Base-by-base conservation (phyloP, 192 early-diverging fungal species). In the Coemansia sp. region DNA sequence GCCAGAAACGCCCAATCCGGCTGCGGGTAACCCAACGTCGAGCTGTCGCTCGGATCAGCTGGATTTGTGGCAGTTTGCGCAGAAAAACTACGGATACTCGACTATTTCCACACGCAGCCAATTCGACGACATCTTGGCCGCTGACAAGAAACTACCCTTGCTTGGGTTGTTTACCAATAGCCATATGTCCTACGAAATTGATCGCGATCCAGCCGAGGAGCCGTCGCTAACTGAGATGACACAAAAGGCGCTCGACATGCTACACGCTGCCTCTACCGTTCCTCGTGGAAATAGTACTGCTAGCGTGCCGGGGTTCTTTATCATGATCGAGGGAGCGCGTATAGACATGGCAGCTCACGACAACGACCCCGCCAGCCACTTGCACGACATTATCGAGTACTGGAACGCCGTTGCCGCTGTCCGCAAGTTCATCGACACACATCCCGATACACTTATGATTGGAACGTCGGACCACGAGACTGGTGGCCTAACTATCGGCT, bases 381-480 rank as follows among this genome's bases (percentile, higher is more conserved):
- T 89, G 5, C 86, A 74, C 61, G 88, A 89, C 16, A 87, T 89
- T 35, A 59, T 85, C 11, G 87, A 83, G 57, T 89, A 85, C 68
- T 85, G 87, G 79, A 60, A 77, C n/a, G 75, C 83, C 0, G 79
- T 89, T n/a, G 34, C 46, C 1, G 48, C 68, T 2, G 86, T 87
- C 5, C 80, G 78, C 29, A 34, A 73, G 3, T 89, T 81, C 62
- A 75, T 87, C 2, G 73, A 81, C 34, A 16, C 31, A 4, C 64
- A 88, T 33, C 83, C 85, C 1, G 77, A 82, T 21, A 87, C 88
- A 2, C 63, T 87, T 1, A 41, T 88, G 29, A 65, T 89, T 5
- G 83, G 84, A 53, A 86, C 86, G 3, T 85, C 85, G 39, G 88
- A 89, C 69, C 88, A 89, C 66, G 88, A 89, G 63, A 88, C 87